A percentile compares a stretch with the other conserved stretches of the same genome.
These are phyloP conservation scores for Cladophialophora bantiana DNA, from an alignment of 2,329 filamentous ascomycete genomes.

Conservation along the genomic window DNA sequence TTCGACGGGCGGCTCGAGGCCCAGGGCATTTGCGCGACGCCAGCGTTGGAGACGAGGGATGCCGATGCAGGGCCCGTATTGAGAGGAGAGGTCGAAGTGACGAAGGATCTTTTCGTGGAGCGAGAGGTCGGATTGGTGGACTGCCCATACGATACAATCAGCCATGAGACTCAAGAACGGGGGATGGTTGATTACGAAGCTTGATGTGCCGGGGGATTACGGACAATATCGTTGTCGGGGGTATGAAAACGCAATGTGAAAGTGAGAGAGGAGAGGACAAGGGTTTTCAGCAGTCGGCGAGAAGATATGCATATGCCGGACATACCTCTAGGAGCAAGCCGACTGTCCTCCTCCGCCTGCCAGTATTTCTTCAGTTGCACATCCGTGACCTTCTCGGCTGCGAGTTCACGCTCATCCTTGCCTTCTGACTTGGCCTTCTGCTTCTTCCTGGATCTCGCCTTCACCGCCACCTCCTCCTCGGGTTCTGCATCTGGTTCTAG, in stretches of 20 bases:
- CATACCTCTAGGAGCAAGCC: constrained; percentile 66
- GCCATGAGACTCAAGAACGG: not conserved
- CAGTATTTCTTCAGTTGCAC: constrained; percentile 79
- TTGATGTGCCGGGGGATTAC: too few relatives aligned
- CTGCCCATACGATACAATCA: constrained; percentile 43
- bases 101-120: constrained; percentile 84
- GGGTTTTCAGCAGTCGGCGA: not conserved
- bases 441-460: constrained; percentile 42
- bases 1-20: constrained; percentile 86
- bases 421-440: constrained; percentile 31
- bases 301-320: not conserved
- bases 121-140: constrained; percentile 78
- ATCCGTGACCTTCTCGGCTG: constrained; percentile 70
- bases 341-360: constrained; percentile 71
- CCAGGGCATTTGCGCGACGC: constrained; percentile 82
- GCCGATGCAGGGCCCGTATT: constrained; percentile 92
- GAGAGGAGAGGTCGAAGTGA: constrained; percentile 89
- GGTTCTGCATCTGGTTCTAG: constrained; percentile 12
- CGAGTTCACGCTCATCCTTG: constrained; percentile 43
- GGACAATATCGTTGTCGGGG: not conserved
- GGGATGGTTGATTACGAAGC: not conserved
- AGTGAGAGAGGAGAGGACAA: not conserved
- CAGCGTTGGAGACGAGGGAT: constrained; percentile 82
- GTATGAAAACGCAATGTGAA: not conserved
- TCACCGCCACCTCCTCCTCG: constrained; percentile 32